These are phyloP conservation scores for Paraphoma sp. DNA, from an alignment of 2,329 filamentous ascomycete species.

Conservation along the genomic window DNA sequence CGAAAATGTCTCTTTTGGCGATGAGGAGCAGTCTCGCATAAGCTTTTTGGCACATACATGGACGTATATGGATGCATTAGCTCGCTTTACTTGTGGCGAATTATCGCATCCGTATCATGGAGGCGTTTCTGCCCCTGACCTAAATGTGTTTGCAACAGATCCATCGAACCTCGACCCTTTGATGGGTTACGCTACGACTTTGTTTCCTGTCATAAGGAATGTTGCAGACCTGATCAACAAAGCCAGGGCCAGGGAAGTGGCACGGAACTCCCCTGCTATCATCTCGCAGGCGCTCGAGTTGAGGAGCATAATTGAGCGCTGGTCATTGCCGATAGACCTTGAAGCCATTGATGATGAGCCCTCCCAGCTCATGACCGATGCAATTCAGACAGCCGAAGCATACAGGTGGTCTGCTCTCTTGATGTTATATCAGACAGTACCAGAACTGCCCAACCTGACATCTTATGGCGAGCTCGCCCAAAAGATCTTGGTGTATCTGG, in stretches of 20 bases:
- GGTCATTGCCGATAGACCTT: conserved; percentile 63
- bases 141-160: conserved; percentile 6
- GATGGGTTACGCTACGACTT: conserved; percentile 69
- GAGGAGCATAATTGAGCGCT: conserved; percentile 65
- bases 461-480: conserved; percentile 64
- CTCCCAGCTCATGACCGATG: conserved; percentile 65
- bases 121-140: conserved; percentile 34
- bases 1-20: conserved; percentile 41
- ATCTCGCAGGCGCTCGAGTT: conserved; percentile 67
- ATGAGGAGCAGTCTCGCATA: conserved; percentile 52
- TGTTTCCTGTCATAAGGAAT: conserved; percentile 71
- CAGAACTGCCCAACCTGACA: conserved; percentile 67
- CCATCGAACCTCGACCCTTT: conserved; percentile 63
- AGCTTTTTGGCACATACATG: conserved; percentile 73
- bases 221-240: conserved; percentile 68
- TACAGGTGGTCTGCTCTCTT: conserved; percentile 70
- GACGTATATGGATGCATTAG: conserved; percentile 75
- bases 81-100: conserved; percentile 68
- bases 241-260: conserved; percentile 56
- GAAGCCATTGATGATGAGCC: conserved; percentile 67
- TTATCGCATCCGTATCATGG: conserved; percentile 59
- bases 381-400: conserved; percentile 69
- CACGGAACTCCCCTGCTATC: conserved; percentile 63
- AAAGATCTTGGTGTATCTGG: conserved; percentile 66
- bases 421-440: conserved; percentile 70